Conservation (phyloP, 495 filamentous ascomycete genomes). For the Chaetomium cochliodes region DNA sequence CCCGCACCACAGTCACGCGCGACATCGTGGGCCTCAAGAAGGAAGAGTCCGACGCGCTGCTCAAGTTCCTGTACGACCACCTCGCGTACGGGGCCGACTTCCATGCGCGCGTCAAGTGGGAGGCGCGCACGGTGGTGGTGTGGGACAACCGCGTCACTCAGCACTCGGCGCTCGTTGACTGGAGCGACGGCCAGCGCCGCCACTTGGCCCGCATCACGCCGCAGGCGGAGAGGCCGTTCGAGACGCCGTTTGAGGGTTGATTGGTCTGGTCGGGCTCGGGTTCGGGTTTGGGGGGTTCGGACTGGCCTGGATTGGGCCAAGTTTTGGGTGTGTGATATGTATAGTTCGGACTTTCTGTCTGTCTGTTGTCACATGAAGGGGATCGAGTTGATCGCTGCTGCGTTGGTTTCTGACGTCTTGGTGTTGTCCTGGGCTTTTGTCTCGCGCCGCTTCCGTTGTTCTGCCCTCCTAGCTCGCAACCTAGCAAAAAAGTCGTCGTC, state of each 20-base stretch:
- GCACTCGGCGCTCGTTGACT: conserved; percentile 77
- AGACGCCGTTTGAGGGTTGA: conserved; percentile 60
- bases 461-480: conserved; percentile 24
- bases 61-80: conserved; percentile 89
- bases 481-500: conserved; percentile 28
- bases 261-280: too few species aligned
- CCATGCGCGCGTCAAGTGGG: conserved; percentile 85
- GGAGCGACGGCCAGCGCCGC: conserved; percentile 72
- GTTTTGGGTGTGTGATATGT: neutral
- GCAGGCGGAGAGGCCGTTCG: conserved; percentile 72
- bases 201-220: conserved; percentile 84
- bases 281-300: neutral
- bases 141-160: conserved; percentile 85
- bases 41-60: conserved; percentile 72
- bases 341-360: neutral
- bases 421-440: conserved; percentile 6
- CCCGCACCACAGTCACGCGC: conserved; percentile 57
- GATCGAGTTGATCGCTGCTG: conserved; percentile 28
- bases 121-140: conserved; percentile 77
- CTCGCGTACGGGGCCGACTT: conserved; percentile 80
- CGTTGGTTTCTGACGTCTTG: conserved; percentile 18
- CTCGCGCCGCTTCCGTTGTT: conserved; percentile 23
- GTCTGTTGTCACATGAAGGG: conserved; percentile 28
- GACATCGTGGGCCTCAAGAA: conserved; percentile 72
- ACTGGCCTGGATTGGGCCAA: neutral